Base-by-base conservation (phyloP, 2,329 filamentous ascomycete genomes). In the Cladosporium halotolerans region DNA sequence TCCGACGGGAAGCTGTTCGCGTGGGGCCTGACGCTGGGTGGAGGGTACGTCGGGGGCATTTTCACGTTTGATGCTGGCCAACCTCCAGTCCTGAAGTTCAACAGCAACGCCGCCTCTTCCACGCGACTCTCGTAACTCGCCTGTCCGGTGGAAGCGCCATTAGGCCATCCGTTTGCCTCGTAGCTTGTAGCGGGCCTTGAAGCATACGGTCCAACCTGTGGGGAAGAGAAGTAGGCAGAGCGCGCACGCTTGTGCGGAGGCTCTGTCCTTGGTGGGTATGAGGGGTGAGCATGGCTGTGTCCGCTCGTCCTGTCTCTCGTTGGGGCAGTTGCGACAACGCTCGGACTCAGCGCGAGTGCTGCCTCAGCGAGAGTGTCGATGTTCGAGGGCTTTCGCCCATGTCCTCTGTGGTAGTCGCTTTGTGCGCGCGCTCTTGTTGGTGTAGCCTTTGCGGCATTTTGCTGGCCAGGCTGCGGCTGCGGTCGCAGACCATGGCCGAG, bases 241-340 rank as follows among this genome's bases (percentile, higher is more conserved):
- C 81, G 77, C 45, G 79, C 75, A 40, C 82, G 76, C 67, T 85
- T 85, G 16, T 79, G 68, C 3, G 81, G 80, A 44, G 79, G 74
- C 60, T 82, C 76, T 45, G 69, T 63, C 67, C 42, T 61, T 55
- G 40, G 57, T 38, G 64, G 55, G 57, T 55, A 55, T 47, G 51
- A 38, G 6, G 58, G 49, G 34, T 60, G 54, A 16, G 58, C 54
- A 52, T 61, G 52, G n/a, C 43, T 46, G 45, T 61, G 52, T 43
- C 56, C 56, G 13, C 36, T 48, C 7, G 34, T 19, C 18, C 41
- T 45, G 7, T 10, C 2, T 14, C 32, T 28, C 33, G 31, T 33
- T 11, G 28, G n/a, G 7, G 11, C 13, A 36, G 40, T 40, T 33
- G 40, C 39, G n/a, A 31, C 10, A 58, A 39, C 16, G 36, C 11